Percentiles rank a stretch among this genome's conserved stretches.
phyloP scores from a whole-genome alignment of 2,329 filamentous ascomycete species.

The Paecilomyces fulvus region DNA sequence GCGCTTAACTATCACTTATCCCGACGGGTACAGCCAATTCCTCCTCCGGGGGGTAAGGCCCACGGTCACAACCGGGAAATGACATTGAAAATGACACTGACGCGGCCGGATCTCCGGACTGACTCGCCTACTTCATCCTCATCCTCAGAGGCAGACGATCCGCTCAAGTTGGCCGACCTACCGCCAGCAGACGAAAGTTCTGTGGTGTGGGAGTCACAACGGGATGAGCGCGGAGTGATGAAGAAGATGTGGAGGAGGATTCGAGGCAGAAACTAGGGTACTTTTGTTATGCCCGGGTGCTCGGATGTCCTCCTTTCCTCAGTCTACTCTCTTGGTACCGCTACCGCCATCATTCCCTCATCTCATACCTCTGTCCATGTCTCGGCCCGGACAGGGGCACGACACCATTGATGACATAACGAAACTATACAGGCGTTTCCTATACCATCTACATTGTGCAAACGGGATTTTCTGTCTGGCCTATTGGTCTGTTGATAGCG shows the following conservation, averaged over 20 bases:
- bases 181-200: conserved; percentile 34
- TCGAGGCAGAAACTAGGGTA: conserved; percentile 17
- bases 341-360: background rate
- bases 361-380: background rate
- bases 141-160: conserved; percentile 52
- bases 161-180: conserved; percentile 48
- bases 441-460: background rate
- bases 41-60: conserved; percentile 18
- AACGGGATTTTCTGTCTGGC: background rate
- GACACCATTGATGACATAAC: background rate
- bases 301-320: background rate
- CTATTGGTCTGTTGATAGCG: background rate
- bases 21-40: conserved; percentile 1
- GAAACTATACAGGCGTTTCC: background rate
- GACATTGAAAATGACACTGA: conserved; percentile 94
- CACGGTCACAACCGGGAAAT: conserved; percentile 62
- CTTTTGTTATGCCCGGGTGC: background rate
- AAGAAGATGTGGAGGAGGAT: conserved; percentile 39
- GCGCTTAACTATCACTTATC: background rate
- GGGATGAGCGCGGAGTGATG: conserved; percentile 29
- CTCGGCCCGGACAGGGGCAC: background rate
- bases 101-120: conserved; percentile 69
- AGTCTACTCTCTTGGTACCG: background rate
- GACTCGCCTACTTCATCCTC: conserved; percentile 34
- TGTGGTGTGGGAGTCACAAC: conserved; percentile 37